A percentile compares a stretch with the other conserved stretches of the same genome.
Conservation (phyloP, 108 stramenopile genomes). For the Cylindrotheca closterium region DNA sequence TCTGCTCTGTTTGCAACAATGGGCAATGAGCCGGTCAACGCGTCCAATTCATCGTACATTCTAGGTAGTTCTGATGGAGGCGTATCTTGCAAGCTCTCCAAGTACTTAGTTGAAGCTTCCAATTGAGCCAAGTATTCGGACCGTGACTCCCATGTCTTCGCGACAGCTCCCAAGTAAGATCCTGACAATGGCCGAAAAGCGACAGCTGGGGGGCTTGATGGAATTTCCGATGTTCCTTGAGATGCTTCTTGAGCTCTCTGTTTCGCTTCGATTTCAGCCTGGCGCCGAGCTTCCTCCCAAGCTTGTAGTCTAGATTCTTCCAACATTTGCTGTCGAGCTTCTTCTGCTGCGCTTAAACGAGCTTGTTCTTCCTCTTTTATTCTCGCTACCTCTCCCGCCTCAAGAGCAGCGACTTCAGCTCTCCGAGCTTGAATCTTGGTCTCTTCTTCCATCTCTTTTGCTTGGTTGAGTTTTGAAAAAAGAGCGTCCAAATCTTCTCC, state of each 20-base stretch:
- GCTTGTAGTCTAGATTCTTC: background rate
- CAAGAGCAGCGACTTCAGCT: background rate
- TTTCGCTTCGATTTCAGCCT: background rate
- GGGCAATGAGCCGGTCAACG: background rate
- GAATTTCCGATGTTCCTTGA: background rate
- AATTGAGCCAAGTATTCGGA: constrained; percentile 12
- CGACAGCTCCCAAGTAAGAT: constrained; percentile 21
- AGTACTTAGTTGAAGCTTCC: background rate
- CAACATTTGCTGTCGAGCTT: background rate
- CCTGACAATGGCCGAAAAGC: background rate
- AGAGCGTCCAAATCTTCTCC: background rate
- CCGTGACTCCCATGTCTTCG: constrained; percentile 14
- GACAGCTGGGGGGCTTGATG: background rate
- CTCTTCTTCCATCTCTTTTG: background rate
- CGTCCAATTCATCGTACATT: background rate
- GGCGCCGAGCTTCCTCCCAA: background rate
- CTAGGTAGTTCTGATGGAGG: background rate
- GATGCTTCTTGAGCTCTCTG: background rate
- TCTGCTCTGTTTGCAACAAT: background rate
- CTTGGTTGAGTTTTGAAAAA: background rate
- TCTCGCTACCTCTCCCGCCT: background rate
- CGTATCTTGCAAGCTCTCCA: background rate
- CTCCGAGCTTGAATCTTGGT: background rate
- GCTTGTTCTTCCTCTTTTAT: too few relatives aligned
- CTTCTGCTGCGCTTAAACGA: background rate